These are phyloP conservation scores for Globisporangium nunn DNA, from an alignment of 352 stramenopile genomes.

Conservation along the genomic window DNA sequence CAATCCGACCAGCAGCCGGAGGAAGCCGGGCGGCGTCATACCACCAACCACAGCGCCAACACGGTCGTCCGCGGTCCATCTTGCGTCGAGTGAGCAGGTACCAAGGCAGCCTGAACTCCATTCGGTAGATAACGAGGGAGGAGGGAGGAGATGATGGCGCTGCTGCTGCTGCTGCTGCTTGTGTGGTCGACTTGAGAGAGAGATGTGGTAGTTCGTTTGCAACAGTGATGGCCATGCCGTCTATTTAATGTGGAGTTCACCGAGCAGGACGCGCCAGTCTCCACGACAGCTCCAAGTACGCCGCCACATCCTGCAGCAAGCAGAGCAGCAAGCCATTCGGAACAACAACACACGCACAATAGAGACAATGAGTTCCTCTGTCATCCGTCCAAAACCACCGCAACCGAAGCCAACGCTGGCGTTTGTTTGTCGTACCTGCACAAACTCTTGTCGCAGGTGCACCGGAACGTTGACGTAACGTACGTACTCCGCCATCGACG, in stretches of 20 bases:
- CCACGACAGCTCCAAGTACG: constrained; percentile 30
- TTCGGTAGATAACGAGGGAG: not conserved
- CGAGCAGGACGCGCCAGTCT: constrained; percentile 8
- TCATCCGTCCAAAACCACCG: not conserved
- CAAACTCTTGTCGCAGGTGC: constrained; percentile 40
- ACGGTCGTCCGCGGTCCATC: constrained; percentile 26
- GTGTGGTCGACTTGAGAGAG: too few relatives aligned
- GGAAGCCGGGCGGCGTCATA: constrained; percentile 13
- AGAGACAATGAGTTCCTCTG: constrained; percentile 1
- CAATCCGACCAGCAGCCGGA: constrained; percentile 20
- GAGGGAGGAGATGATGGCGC: not conserved
- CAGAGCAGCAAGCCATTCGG: not conserved
- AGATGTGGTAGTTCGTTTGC: not conserved
- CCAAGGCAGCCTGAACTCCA: constrained; percentile 25
- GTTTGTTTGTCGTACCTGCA: constrained; percentile 29
- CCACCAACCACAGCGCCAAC: constrained; percentile 16
- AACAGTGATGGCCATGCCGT: not conserved
- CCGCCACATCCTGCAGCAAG: constrained; percentile 16
- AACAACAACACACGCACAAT: not conserved
- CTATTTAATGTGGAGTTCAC: constrained; percentile 4
- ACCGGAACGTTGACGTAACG: constrained; percentile 53
- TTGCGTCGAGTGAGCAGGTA: constrained; percentile 52
- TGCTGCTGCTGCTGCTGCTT: too few relatives aligned
- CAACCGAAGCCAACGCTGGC: too few relatives aligned
- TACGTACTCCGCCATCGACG: constrained; percentile 62